phyloP scores from a whole-genome alignment of 2,329 filamentous ascomycete species.

The Fusarium anguioides region DNA sequence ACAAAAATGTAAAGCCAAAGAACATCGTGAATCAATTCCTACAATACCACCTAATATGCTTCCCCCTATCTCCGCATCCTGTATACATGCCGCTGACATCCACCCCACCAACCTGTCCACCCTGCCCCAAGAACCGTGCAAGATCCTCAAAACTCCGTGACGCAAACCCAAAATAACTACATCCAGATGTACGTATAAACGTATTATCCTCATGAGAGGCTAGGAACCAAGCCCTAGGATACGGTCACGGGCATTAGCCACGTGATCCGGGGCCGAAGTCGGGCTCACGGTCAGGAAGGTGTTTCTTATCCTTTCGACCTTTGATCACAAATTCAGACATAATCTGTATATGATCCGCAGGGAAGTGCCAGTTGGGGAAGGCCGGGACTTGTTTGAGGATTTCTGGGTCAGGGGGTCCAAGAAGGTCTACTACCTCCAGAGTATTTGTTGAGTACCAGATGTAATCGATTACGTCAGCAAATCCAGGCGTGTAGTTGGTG shows the following conservation, averaged over 20 bases:
- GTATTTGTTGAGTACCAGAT: slow-evolving; percentile 97
- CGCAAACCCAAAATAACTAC: slow-evolving; percentile 54
- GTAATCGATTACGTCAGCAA: slow-evolving; percentile 92
- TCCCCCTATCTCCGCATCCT: slow-evolving; percentile 28
- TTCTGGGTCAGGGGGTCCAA: slow-evolving; percentile 86
- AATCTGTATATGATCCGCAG: slow-evolving; percentile 90
- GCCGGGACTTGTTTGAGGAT: slow-evolving; percentile 89
- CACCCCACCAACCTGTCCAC: slow-evolving; percentile 20
- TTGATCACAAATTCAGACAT: slow-evolving; percentile 92
- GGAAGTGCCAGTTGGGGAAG: slow-evolving; percentile 95
- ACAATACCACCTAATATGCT: slow-evolving; percentile 33
- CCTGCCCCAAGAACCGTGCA: slow-evolving; percentile 43
- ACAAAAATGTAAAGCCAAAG: slow-evolving; percentile 24
- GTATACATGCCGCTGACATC: slow-evolving; percentile 42
- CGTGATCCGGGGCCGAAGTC: slow-evolving; percentile 64
- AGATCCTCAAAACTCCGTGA: slow-evolving; percentile 53
- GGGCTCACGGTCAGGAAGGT: slow-evolving; percentile 70
- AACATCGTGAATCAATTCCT: slow-evolving; percentile 45
- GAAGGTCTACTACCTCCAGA: slow-evolving; percentile 82
- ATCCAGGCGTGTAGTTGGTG: slow-evolving; percentile 97
- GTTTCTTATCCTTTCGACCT: slow-evolving; percentile 83
- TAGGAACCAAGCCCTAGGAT: slow-evolving; percentile 4
- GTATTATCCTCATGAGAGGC: slow-evolving; percentile 14
- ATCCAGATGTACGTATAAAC: slow-evolving; percentile 51
- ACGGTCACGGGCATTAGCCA: slow-evolving; percentile 40